Conservation (phyloP, 805 yeast species). For the Lachancea meyersii region DNA sequence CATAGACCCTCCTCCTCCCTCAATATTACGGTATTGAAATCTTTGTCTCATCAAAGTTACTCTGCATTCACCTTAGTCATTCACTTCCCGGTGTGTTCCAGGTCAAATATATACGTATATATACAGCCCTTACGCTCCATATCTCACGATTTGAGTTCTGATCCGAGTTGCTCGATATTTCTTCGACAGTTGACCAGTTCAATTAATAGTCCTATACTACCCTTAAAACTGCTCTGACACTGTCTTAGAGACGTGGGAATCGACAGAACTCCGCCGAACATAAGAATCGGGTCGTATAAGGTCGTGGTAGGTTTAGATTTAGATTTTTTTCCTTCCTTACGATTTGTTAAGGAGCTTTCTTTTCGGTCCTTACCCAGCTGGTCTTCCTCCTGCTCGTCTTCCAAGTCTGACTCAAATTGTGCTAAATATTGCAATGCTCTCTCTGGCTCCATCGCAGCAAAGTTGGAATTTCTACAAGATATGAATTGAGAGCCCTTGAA, state of each 20-base stretch:
- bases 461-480: conserved; percentile 1
- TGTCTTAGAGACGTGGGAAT: conserved; percentile 25
- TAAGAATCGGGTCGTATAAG: conserved; percentile 22
- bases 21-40: background rate
- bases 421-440: background rate
- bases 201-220: conserved; percentile 17
- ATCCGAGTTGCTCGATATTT: conserved; percentile 7
- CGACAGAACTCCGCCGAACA: conserved; percentile 30
- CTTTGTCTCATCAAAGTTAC: background rate
- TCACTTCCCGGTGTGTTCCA: conserved; percentile 2
- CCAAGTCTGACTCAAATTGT: background rate
- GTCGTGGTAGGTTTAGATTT: background rate
- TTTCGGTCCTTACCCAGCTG: background rate
- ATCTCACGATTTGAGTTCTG: background rate
- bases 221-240: conserved; percentile 25
- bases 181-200: conserved; percentile 22
- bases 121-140: background rate
- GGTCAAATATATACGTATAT: background rate
- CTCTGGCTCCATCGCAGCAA: background rate
- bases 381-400: conserved; percentile 1
- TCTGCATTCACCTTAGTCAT: conserved; percentile 8
- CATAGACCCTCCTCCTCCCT: conserved; percentile 3
- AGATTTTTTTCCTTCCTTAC: background rate
- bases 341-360: background rate
- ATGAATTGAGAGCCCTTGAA: conserved; percentile 23